These are phyloP conservation scores for Diaporthe australafricana DNA, from an alignment of 2,329 filamentous ascomycete genomes.

Conservation along the genomic window DNA sequence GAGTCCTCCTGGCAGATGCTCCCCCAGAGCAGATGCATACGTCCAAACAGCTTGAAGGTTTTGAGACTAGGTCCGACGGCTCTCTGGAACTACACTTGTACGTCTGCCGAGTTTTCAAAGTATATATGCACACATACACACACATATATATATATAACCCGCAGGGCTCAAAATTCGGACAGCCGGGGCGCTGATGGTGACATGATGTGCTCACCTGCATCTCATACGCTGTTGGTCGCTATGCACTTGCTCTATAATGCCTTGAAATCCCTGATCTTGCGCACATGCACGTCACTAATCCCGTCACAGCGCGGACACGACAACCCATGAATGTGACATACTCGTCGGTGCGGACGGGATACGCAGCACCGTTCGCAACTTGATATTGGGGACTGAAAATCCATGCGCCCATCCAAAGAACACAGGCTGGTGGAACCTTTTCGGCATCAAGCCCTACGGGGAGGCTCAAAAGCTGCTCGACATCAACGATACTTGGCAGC, in stretches of 20 bases:
- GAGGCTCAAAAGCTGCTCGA: constrained; percentile 16
- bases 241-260: background rate
- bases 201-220: background rate
- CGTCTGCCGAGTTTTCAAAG: background rate
- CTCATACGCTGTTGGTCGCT: background rate
- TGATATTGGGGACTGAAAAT: background rate
- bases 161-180: background rate
- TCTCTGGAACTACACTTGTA: constrained; percentile 11
- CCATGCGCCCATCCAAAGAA: background rate
- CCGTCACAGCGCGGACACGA: background rate
- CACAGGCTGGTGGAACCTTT: constrained; percentile 2
- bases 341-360: constrained; percentile 35
- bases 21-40: constrained; percentile 27
- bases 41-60: constrained; percentile 31
- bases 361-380: constrained; percentile 29
- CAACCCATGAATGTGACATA: constrained; percentile 33
- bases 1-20: constrained; percentile 39
- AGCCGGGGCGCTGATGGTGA: background rate
- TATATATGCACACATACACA: background rate
- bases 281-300: background rate
- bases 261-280: background rate
- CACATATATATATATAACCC: too few species aligned
- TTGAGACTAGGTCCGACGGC: background rate
- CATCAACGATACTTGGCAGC: constrained; percentile 11
- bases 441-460: background rate